Evolutionary conservation across 2,329 filamentous ascomycete genomes (phyloP).

Genomic region (Calonectria multiphialidica): DNA sequence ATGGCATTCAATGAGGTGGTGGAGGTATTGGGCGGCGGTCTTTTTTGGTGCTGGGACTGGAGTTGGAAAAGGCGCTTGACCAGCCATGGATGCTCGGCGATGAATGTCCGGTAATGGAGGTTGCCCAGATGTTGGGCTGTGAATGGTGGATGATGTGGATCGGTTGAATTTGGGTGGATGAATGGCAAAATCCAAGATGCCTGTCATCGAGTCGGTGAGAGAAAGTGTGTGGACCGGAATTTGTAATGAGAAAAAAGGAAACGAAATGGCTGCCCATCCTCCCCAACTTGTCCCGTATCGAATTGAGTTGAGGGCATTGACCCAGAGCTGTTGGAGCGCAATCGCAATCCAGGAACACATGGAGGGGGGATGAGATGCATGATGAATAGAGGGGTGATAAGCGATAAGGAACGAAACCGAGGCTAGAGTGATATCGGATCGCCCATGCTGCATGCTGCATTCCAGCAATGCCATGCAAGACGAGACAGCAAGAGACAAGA

Average conservation of each 20-base stretch:
- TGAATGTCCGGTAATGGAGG: background rate
- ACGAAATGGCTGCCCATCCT: background rate
- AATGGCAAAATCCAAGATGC: conserved; percentile 8
- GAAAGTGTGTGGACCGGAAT: background rate
- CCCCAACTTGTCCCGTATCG: background rate
- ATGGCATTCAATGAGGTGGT: conserved; percentile 6
- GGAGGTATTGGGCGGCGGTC: background rate
- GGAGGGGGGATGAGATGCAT: conserved; percentile 12
- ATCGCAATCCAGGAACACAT: conserved; percentile 4
- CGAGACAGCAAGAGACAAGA: background rate
- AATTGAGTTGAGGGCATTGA: background rate
- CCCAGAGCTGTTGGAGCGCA: conserved; percentile 4
- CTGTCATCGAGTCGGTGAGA: background rate
- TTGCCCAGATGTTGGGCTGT: background rate
- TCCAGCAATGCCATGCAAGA: conserved; percentile 10
- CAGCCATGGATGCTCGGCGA: conserved; percentile 12
- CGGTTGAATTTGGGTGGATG: background rate
- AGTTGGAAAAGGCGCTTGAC: conserved; percentile 7
- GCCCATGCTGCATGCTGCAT: conserved; percentile 9
- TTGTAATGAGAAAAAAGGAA: background rate
- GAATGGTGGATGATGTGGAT: conserved; percentile 16
- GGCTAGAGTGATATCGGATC: conserved; percentile 5
- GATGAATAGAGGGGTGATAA: conserved; percentile 32
- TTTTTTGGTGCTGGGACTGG: background rate
- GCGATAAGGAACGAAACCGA: conserved; percentile 24